Percentiles rank a stretch among this genome's conserved stretches.
These are phyloP conservation scores for Botrytis deweyae DNA, from an alignment of 2,329 filamentous ascomycete species.

Conservation along the genomic window DNA sequence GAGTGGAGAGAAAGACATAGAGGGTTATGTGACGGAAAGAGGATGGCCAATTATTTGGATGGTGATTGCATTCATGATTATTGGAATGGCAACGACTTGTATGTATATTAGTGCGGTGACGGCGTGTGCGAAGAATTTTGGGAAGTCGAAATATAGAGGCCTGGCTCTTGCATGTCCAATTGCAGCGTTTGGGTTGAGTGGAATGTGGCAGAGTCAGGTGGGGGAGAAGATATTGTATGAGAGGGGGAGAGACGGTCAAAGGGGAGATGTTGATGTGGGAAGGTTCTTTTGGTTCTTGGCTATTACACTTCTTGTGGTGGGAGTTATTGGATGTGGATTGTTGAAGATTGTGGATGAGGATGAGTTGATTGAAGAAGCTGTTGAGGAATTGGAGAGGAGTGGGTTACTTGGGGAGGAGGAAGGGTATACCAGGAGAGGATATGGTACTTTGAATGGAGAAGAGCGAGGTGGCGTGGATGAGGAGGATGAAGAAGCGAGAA, in stretches of 20 bases:
- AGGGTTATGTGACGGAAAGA: slow-evolving; percentile 47
- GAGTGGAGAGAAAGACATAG: slow-evolving; percentile 49
- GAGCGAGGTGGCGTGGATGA: slow-evolving; percentile 42
- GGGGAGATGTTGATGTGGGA: slow-evolving; percentile 70
- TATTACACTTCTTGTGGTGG: slow-evolving; percentile 66
- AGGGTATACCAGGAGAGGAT: slow-evolving; percentile 63
- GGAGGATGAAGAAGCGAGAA: slow-evolving; percentile 54
- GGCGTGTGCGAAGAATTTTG: slow-evolving; percentile 97
- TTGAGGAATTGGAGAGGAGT: slow-evolving; percentile 87
- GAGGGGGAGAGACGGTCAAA: slow-evolving; percentile 59
- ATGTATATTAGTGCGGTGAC: slow-evolving; percentile 93
- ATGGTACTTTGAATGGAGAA: slow-evolving; percentile 56
- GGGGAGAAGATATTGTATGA: slow-evolving; percentile 78
- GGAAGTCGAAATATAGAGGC: slow-evolving; percentile 80
- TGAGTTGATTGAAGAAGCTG: slow-evolving; percentile 83
- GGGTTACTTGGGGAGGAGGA: slow-evolving; percentile 75
- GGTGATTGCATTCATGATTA: slow-evolving; percentile 77
- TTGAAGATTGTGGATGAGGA: slow-evolving; percentile 80
- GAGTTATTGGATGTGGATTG: slow-evolving; percentile 70
- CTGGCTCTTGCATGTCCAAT: slow-evolving; percentile 88
- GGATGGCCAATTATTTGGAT: slow-evolving; percentile 75
- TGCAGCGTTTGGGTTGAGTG: slow-evolving; percentile 87
- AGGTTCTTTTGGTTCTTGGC: slow-evolving; percentile 86
- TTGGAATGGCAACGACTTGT: slow-evolving; percentile 80
- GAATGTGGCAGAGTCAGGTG: slow-evolving; percentile 93